Base-by-base conservation (phyloP, 352 stramenopile genomes). In the Poterioochromonas sp. region DNA sequence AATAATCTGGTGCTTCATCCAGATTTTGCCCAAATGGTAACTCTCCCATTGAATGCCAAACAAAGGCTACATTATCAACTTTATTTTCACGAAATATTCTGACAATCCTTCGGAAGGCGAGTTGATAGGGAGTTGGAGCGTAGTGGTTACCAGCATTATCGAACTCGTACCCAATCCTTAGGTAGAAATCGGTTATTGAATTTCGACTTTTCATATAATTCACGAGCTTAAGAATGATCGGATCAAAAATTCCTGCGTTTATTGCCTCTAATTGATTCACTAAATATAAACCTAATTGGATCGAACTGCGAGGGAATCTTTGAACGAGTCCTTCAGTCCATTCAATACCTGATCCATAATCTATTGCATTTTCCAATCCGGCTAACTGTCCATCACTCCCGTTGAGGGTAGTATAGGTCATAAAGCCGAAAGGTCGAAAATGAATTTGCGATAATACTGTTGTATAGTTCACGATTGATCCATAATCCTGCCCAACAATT, bases 321-420 rank as follows among this genome's bases (percentile, higher is more conserved):
- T 80, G 47, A 0, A 82, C n/a, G 2, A 84, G 49, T 3, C 82
- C 81, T 78, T 86, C 77, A 0, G 81, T 84, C 82, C 87, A 90
- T 82, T 88, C 81, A 40, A 88, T 80, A 8, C 86, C 86, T 53
- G 80, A 85, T 58, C 86, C 86, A 64, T 90, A 90, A 71, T 90
- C 85, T 0, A 81, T 81, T 8, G 85, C 82, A 63, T 81, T 39
- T 73, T 82, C 80, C 5, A 88, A 77, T 32, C 85, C 85, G 65
- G 79, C 77, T 37, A 89, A 77, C 35, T 79, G 73, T 78, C 84
- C 79, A 76, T 87, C 82, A 79, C 88, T 84, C 0, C 83, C 86
- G 53, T 88, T 88, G 5, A 85, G 32, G 15, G 65, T 8, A 15
- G 65, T 74, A 39, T 74, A 74, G 18, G 40, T 5, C 65, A 74